Percentiles rank a stretch among this genome's conserved stretches.
Conservation (phyloP, 225 moss, liverwort and hornwort genomes). For the Physcomitrium patens region DNA sequence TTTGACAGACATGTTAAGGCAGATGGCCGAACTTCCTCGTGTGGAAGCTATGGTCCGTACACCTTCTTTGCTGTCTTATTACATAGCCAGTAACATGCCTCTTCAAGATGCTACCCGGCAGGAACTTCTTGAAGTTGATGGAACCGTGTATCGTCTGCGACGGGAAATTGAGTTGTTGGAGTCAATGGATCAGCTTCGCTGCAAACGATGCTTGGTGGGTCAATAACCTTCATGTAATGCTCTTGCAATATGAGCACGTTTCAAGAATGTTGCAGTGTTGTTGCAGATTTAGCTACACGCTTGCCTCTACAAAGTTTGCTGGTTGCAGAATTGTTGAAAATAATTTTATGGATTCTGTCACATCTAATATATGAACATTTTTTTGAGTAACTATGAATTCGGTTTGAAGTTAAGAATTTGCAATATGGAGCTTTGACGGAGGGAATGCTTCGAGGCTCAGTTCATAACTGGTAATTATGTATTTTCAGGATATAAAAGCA, state of each 20-base stretch:
- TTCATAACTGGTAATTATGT: slow-evolving; percentile 30
- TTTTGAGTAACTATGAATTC: slow-evolving; percentile 1
- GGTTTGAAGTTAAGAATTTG: slow-evolving; percentile 17
- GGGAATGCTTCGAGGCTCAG: slow-evolving; percentile 2
- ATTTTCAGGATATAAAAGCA: slow-evolving; percentile 82
- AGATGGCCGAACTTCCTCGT: slow-evolving; percentile 89
- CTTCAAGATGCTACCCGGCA: slow-evolving; percentile 94
- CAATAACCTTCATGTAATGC: slow-evolving; percentile 5
- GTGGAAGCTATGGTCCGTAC: slow-evolving; percentile 80
- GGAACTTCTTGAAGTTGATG: slow-evolving; percentile 93
- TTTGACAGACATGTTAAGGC: slow-evolving; percentile 82
- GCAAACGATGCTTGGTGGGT: slow-evolving; percentile 75
- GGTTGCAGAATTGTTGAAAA: not conserved
- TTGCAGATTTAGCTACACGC: slow-evolving; percentile 8
- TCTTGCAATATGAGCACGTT: slow-evolving; percentile 7
- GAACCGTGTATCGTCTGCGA: slow-evolving; percentile 85
- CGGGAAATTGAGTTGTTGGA: slow-evolving; percentile 93
- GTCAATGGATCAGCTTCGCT: slow-evolving; percentile 87
- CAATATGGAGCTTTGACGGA: slow-evolving; percentile 11
- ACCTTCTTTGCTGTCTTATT: slow-evolving; percentile 81
- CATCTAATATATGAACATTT: not conserved
- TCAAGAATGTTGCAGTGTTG: slow-evolving; percentile 21
- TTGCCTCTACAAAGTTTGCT: slow-evolving; percentile 14
- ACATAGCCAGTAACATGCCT: slow-evolving; percentile 98
- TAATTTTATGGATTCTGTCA: not conserved